Conservation (phyloP, 805 yeast genomes). For the Saturnispora ahearnii region DNA sequence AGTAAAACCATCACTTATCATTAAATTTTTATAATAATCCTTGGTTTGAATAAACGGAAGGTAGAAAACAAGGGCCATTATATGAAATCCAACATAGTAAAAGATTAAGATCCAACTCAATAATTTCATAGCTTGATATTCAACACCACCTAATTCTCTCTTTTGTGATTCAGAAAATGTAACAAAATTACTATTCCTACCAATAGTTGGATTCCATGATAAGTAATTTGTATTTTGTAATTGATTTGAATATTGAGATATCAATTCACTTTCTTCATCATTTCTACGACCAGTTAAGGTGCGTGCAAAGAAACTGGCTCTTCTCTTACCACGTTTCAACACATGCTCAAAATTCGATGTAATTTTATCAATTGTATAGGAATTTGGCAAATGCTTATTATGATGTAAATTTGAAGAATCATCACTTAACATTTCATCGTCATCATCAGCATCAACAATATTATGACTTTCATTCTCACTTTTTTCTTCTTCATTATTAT, state of each 20-base stretch:
- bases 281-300: conserved; percentile 12
- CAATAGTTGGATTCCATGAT: conserved; percentile 87
- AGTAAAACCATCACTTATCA: conserved; percentile 50
- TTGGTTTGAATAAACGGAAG: conserved; percentile 52
- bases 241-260: conserved; percentile 18
- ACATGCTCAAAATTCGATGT: conserved; percentile 9
- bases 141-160: conserved; percentile 95
- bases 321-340: conserved; percentile 4
- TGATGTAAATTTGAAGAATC: neutral
- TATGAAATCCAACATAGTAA: conserved; percentile 73
- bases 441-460: neutral
- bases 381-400: neutral
- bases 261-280: conserved; percentile 15
- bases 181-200: conserved; percentile 87
- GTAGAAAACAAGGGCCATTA: conserved; percentile 42
- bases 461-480: neutral
- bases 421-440: neutral
- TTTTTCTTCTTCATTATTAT: neutral
- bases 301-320: conserved; percentile 13
- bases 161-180: conserved; percentile 75
- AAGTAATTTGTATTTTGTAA: conserved; percentile 51
- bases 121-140: conserved; percentile 79
- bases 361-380: conserved; percentile 1
- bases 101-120: conserved; percentile 52
- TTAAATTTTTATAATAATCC: conserved; percentile 32